These are phyloP conservation scores for Graphium sp. DNA, from an alignment of 2,329 filamentous ascomycete genomes.

Conservation along the genomic window DNA sequence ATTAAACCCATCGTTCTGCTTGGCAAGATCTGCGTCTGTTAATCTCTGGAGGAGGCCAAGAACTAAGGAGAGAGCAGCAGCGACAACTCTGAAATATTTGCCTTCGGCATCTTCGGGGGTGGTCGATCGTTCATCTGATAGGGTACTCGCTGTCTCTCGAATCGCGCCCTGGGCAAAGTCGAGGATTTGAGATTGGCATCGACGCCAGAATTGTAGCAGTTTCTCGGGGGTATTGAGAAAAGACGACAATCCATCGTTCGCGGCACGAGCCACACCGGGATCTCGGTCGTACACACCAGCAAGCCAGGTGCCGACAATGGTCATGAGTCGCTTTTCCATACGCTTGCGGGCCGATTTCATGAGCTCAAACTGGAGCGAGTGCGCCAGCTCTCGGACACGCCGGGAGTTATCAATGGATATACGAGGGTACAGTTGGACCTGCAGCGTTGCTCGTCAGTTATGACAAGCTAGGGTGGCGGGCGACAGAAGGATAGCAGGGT, in stretches of 20 bases:
- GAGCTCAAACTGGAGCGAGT: slow-evolving; percentile 51
- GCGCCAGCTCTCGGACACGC: slow-evolving; percentile 73
- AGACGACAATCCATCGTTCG: slow-evolving; percentile 55
- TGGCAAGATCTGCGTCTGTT: slow-evolving; percentile 33
- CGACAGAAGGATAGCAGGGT: slow-evolving; percentile 4
- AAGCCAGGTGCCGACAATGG: slow-evolving; percentile 76
- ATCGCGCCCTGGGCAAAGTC: slow-evolving; percentile 69
- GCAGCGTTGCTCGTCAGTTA: too few relatives aligned
- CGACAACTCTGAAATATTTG: slow-evolving; percentile 66
- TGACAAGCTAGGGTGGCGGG: too few relatives aligned
- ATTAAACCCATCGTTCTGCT: slow-evolving; percentile 45
- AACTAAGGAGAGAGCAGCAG: slow-evolving; percentile 36
- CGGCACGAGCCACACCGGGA: slow-evolving; percentile 56
- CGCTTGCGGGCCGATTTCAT: slow-evolving; percentile 56
- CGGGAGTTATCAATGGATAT: slow-evolving; percentile 80
- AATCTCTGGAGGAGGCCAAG: slow-evolving; percentile 33
- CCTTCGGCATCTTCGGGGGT: slow-evolving; percentile 70
- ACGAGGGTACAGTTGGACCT: slow-evolving; percentile 77
- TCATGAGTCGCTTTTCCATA: slow-evolving; percentile 64
- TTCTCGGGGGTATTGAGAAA: slow-evolving; percentile 75
- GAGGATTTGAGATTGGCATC: slow-evolving; percentile 66
- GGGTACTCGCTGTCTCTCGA: slow-evolving; percentile 60
- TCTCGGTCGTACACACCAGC: slow-evolving; percentile 81
- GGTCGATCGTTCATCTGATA: slow-evolving; percentile 80
- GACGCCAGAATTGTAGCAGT: slow-evolving; percentile 56